Conservation (phyloP, 805 yeast genomes). For the Yarrowia bubula region DNA sequence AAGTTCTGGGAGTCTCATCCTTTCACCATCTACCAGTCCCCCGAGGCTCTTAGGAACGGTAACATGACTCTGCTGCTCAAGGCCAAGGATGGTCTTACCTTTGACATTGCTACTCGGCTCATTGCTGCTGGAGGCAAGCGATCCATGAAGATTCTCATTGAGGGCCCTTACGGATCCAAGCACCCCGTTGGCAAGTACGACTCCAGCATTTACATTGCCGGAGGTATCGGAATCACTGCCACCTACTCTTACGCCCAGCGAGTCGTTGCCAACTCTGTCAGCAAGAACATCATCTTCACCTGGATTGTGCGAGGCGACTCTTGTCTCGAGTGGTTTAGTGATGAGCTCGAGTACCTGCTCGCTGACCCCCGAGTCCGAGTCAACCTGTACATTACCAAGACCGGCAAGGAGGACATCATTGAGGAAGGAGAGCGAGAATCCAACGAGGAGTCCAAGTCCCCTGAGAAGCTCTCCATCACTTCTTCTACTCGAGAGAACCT, state of each 20-base stretch:
- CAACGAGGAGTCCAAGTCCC: neutral
- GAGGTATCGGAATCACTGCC: slow-evolving; percentile 74
- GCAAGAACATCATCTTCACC: slow-evolving; percentile 45
- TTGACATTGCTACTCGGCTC: neutral
- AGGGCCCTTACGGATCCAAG: slow-evolving; percentile 69
- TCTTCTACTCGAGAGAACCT: neutral
- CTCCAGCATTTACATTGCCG: slow-evolving; percentile 60
- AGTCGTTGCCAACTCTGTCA: slow-evolving; percentile 35
- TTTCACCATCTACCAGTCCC: slow-evolving; percentile 47
- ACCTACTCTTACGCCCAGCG: slow-evolving; percentile 47
- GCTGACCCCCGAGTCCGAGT: slow-evolving; percentile 35
- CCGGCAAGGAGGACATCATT: neutral
- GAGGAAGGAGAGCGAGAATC: neutral
- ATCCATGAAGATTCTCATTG: slow-evolving; percentile 37
- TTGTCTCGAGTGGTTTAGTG: slow-evolving; percentile 49
- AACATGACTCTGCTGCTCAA: slow-evolving; percentile 14
- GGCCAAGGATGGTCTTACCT: slow-evolving; percentile 19
- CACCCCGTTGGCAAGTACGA: slow-evolving; percentile 52
- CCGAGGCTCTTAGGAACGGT: slow-evolving; percentile 7
- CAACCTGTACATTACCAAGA: slow-evolving; percentile 29
- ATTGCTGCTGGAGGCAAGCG: neutral
- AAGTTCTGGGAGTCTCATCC: slow-evolving; percentile 75
- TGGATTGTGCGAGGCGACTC: slow-evolving; percentile 60
- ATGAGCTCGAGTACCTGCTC: slow-evolving; percentile 41
- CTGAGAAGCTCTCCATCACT: neutral